Evolutionary conservation across 129 eudicot species (phyloP).

Genomic region (Sambucus nigra): DNA sequence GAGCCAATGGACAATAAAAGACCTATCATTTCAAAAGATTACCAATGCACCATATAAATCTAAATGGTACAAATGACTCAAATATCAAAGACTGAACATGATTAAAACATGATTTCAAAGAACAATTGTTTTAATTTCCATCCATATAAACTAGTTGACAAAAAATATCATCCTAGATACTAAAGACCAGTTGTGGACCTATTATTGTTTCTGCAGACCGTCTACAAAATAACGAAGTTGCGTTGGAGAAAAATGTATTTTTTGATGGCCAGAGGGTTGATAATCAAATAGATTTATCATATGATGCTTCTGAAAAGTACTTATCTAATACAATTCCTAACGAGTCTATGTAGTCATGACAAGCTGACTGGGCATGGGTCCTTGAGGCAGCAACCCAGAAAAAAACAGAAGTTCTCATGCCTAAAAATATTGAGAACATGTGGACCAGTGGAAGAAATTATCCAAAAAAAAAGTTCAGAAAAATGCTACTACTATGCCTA

Average conservation of each 20-base stretch:
- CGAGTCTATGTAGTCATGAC: constrained; percentile 34
- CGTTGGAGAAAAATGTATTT: constrained; percentile 15
- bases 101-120: too few species aligned
- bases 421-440: constrained; percentile 97
- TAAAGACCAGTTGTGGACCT: too few species aligned
- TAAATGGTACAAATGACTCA: too few species aligned
- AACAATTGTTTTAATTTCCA: too few species aligned
- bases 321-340: constrained; percentile 23
- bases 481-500: constrained; percentile 1
- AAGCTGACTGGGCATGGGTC: constrained; percentile 81
- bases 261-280: constrained; percentile 27
- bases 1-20: too few species aligned
- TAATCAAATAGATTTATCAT: constrained; percentile 17
- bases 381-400: constrained; percentile 93
- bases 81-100: too few species aligned
- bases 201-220: constrained; percentile 23
- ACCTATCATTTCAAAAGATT: too few species aligned
- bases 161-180: too few species aligned
- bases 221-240: constrained; percentile 24
- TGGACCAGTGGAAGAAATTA: constrained; percentile 89
- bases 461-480: constrained; percentile 59
- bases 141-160: too few species aligned
- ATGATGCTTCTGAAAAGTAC: constrained; percentile 27
- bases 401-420: constrained; percentile 91
- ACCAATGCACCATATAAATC: too few species aligned